Base-by-base conservation (phyloP, 73 alveolate species). In the Paramecium biaurelia region DNA sequence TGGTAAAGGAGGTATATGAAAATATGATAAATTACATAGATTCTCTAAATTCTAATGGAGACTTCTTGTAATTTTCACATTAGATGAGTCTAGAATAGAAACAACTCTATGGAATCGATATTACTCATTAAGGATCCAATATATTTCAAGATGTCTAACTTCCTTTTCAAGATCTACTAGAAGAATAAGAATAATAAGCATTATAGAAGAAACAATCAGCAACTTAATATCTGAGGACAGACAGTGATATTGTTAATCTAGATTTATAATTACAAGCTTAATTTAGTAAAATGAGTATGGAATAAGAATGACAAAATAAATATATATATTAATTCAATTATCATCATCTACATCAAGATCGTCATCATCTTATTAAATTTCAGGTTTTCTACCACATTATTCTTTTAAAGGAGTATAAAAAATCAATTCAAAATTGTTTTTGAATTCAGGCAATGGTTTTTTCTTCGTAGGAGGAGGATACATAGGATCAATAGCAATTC, bases 401-500 rank as follows among this genome's bases (percentile, higher is more conserved):
- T 43, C 74, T 79, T 42, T 63, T 0, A 30, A n/a, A 45, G 90
- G 24, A 79, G 43, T 56, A 85, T 9, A n/a, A 12, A 23, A 85
- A n/a, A 85, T 68, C 2, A 85, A 18, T 49, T 85, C 93, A 56
- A 85, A 85, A 24, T 68, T 21, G 70, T 85, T 85, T 41, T 41
- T 85, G 67, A 42, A 79, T 21, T 79, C 93, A 34, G 24, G 38
- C 20, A 34, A 35, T 8, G 58, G 59, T 72, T 68, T 85, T 38
- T 85, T 57, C 43, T 68, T 37, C 0, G 37, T 26, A 10, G 96
- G 96, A 34, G 97, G 96, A 24, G 97, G 96, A 47, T 85, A 89
- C 85, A 96, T 56, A 9, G 99, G 97, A 93, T 98, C 99, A 7
- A 98, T 92, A 28, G 99, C 98, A 28, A 98, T 95, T 92, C 97